These are phyloP conservation scores for Agastache rugosa DNA, from an alignment of 257 asterid genomes.

Conservation along the genomic window DNA sequence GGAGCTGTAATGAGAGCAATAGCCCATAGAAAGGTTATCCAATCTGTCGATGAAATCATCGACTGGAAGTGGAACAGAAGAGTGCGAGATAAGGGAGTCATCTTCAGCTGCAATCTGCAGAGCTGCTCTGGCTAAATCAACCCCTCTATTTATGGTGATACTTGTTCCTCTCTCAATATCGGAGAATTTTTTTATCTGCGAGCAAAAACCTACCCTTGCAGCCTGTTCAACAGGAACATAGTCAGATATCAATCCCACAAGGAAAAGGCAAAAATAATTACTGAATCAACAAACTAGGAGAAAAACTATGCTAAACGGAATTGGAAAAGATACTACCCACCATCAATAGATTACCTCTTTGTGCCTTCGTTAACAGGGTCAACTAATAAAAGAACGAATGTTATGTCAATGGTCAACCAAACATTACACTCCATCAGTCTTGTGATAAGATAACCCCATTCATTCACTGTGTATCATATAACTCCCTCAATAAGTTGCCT, in stretches of 20 bases:
- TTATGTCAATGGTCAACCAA: background rate
- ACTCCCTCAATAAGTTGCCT: constrained; percentile 13
- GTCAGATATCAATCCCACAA: constrained; percentile 23
- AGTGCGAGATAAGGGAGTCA: constrained; percentile 80
- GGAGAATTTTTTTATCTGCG: constrained; percentile 55
- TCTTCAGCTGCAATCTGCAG: constrained; percentile 86
- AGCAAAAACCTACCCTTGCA: constrained; percentile 70
- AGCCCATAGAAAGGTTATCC: constrained; percentile 74
- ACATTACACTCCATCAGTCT: constrained; percentile 19
- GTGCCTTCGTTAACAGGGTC: constrained; percentile 6
- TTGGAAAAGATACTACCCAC: background rate
- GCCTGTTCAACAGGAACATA: constrained; percentile 50
- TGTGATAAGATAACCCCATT: constrained; percentile 10
- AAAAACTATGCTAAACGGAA: background rate
- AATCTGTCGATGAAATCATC: constrained; percentile 69
- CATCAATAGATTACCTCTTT: background rate
- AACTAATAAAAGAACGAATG: constrained; percentile 2
- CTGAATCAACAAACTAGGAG: constrained; percentile 13
- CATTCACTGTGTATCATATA: constrained; percentile 7
- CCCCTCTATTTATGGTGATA: constrained; percentile 63
- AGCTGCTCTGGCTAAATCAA: constrained; percentile 72
- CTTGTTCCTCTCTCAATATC: constrained; percentile 72
- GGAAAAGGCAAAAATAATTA: constrained; percentile 13
- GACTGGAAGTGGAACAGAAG: constrained; percentile 91
- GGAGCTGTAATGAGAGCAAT: constrained; percentile 71